Evolutionary conservation across 2,329 filamentous ascomycete genomes (phyloP).

Genomic region (Pyrenophora graminea): DNA sequence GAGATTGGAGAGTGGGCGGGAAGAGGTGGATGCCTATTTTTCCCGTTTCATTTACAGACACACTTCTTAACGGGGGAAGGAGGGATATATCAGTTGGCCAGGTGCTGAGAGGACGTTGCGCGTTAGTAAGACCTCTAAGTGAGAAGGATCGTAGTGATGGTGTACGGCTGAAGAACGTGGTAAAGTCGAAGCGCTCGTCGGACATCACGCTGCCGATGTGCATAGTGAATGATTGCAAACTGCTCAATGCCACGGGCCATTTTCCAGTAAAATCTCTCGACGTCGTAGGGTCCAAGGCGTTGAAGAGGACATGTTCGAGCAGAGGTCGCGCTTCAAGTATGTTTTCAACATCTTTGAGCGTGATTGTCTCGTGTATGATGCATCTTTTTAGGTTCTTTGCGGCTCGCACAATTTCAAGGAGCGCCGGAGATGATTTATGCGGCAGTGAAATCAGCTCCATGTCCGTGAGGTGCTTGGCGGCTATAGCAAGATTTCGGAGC

Average conservation of each 20-base stretch:
- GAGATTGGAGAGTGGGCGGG: constrained; percentile 23
- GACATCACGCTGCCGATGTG: neutral
- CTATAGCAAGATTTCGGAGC: constrained; percentile 45
- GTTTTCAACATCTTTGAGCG: constrained; percentile 30
- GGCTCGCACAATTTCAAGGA: constrained; percentile 36
- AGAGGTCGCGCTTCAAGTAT: constrained; percentile 34
- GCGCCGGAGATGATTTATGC: constrained; percentile 27
- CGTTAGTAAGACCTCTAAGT: constrained; percentile 11
- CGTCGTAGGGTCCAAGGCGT: neutral
- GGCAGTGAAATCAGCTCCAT: constrained; percentile 40
- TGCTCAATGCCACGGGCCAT: constrained; percentile 33
- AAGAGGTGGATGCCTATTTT: constrained; percentile 10
- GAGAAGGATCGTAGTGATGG: constrained; percentile 21
- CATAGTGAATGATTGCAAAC: constrained; percentile 31
- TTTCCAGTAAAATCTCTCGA: constrained; percentile 5
- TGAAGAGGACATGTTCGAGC: constrained; percentile 33
- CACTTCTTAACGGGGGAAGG: constrained; percentile 13
- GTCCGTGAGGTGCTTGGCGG: constrained; percentile 42
- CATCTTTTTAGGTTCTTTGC: constrained; percentile 34
- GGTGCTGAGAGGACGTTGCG: neutral
- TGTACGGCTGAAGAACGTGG: constrained; percentile 12
- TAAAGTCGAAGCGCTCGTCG: neutral
- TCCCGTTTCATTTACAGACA: constrained; percentile 17
- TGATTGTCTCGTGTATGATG: constrained; percentile 30
- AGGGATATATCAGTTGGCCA: constrained; percentile 2